Conservation (phyloP, 1,284 basidiomycete species). For the Moesziomyces sp. region DNA sequence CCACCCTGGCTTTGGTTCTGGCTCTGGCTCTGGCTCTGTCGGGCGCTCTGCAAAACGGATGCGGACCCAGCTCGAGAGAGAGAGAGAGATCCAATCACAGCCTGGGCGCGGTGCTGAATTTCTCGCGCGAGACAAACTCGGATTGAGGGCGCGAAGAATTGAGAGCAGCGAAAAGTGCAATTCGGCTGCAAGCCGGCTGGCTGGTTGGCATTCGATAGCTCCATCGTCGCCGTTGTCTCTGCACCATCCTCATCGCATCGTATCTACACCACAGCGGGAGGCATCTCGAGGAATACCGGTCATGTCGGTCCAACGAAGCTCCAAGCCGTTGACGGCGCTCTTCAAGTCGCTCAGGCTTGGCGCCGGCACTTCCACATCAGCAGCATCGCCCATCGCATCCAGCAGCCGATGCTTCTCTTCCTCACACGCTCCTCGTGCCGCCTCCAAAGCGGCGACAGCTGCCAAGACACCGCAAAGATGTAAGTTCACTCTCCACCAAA, state of each 20-base stretch:
- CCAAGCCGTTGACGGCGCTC: conserved; percentile 26
- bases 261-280: not conserved
- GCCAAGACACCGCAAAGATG: conserved; percentile 21
- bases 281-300: not conserved
- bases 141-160: conserved; percentile 1
- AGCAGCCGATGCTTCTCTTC: conserved; percentile 36
- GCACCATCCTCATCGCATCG: not conserved
- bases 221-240: not conserved
- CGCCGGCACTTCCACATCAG: conserved; percentile 10
- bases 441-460: conserved; percentile 5
- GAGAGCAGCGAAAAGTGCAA: too few relatives aligned
- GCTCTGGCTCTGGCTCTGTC: not conserved
- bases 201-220: not conserved
- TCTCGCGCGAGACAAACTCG: conserved; percentile 16
- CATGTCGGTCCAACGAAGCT: conserved; percentile 28
- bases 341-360: conserved; percentile 37
- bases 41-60: conserved; percentile 9
- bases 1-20: not conserved
- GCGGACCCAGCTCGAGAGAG: not conserved
- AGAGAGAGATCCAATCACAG: not conserved
- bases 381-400: conserved; percentile 12
- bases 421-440: conserved; percentile 9
- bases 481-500: conserved; percentile 8
- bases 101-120: not conserved
- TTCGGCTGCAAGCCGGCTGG: not conserved